A percentile compares a stretch with the other conserved stretches of the same genome.
phyloP scores from a whole-genome alignment of 495 filamentous ascomycete genomes.

The Lasiosphaeriaceae sp. region DNA sequence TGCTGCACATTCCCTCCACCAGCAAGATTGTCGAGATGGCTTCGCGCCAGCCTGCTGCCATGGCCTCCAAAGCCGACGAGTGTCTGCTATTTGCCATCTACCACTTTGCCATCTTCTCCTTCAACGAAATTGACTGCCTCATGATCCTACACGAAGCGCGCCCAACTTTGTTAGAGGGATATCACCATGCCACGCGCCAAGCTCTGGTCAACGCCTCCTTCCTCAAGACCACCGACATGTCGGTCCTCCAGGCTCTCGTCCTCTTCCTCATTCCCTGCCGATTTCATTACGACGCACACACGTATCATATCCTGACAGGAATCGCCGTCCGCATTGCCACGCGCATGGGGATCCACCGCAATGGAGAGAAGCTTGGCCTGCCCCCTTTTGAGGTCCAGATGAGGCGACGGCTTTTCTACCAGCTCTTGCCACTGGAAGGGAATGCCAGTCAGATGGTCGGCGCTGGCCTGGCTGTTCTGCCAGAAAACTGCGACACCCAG shows the following conservation, averaged over 20 bases:
- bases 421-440: constrained; percentile 53
- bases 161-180: constrained; percentile 18
- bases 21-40: constrained; percentile 30
- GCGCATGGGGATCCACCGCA: constrained; percentile 44
- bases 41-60: constrained; percentile 6
- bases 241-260: constrained; percentile 37
- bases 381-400: constrained; percentile 59
- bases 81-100: constrained; percentile 40
- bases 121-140: constrained; percentile 34
- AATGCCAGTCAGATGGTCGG: constrained; percentile 52
- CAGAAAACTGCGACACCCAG: constrained; percentile 30
- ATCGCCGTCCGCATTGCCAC: constrained; percentile 41
- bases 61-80: constrained; percentile 26
- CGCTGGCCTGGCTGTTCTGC: constrained; percentile 42
- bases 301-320: constrained; percentile 39
- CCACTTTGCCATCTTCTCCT: constrained; percentile 30
- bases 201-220: constrained; percentile 39
- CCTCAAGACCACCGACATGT: constrained; percentile 34
- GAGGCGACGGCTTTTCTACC: constrained; percentile 60
- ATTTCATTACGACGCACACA: constrained; percentile 23
- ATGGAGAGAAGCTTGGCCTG: constrained; percentile 49
- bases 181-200: constrained; percentile 30
- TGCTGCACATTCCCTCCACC: constrained; percentile 53
- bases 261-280: constrained; percentile 32
- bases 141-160: constrained; percentile 28